These are phyloP conservation scores for Ceratocystis huliohia DNA, from an alignment of 2,329 filamentous ascomycete species.

Conservation along the genomic window DNA sequence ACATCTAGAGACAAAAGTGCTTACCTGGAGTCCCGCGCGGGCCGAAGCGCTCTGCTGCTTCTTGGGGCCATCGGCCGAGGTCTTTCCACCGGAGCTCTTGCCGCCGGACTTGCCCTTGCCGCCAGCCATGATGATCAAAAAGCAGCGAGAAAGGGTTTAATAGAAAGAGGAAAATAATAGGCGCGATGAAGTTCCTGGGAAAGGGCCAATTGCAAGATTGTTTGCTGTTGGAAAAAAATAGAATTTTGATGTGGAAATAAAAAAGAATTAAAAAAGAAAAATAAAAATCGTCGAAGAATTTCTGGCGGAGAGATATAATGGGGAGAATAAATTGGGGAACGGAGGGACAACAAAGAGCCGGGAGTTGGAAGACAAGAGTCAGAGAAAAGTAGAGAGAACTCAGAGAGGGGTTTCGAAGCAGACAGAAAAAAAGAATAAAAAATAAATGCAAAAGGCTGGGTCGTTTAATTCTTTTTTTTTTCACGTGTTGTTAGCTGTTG, in stretches of 20 bases:
- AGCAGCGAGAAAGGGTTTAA: not conserved
- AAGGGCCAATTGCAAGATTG: not conserved
- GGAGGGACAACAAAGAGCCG: not conserved
- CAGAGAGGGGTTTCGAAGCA: constrained; percentile 13
- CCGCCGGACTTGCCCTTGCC: constrained; percentile 92
- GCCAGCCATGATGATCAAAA: constrained; percentile 47
- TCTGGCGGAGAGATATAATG: not conserved
- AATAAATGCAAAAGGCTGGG: constrained; percentile 12
- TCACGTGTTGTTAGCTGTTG: not conserved
- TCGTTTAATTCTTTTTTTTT: not conserved
- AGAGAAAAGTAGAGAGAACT: constrained; percentile 10
- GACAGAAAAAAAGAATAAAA: constrained; percentile 6
- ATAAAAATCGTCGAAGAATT: not conserved
- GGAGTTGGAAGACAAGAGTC: constrained; percentile 7
- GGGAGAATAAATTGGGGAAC: not conserved
- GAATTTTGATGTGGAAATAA: not conserved
- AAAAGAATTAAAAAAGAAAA: not conserved
- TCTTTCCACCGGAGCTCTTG: constrained; percentile 75
- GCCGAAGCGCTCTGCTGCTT: constrained; percentile 94
- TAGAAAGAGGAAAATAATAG: constrained; percentile 15
- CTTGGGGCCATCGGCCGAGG: constrained; percentile 51
- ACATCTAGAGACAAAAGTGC: constrained; percentile 29
- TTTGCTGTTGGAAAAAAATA: not conserved
- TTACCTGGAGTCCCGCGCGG: constrained; percentile 89
- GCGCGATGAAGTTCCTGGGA: not conserved